Evolutionary conservation across 495 filamentous ascomycete genomes (phyloP).

Genomic region (Lichina pygmaea): DNA sequence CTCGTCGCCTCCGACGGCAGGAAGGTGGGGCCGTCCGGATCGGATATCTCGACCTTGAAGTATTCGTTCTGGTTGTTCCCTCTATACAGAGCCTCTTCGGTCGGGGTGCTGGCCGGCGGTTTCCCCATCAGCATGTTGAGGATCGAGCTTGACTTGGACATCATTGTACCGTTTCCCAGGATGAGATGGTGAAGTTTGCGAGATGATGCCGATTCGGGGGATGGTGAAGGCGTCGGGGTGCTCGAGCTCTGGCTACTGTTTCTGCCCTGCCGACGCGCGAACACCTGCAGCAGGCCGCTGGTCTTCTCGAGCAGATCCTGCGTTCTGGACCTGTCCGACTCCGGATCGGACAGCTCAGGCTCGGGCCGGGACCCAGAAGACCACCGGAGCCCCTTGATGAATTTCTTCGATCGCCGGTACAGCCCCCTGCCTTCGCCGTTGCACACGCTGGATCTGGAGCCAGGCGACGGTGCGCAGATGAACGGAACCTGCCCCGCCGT

Average conservation of each 20-base stretch:
- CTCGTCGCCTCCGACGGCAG: slow-evolving; percentile 17
- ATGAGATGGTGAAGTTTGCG: background rate
- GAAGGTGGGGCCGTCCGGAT: slow-evolving; percentile 4
- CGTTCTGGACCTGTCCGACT: background rate
- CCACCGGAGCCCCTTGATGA: background rate
- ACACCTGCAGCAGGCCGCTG: background rate
- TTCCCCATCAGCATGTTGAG: slow-evolving; percentile 12
- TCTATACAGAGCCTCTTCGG: slow-evolving; percentile 1
- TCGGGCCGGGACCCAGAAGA: background rate
- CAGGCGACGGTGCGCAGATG: background rate
- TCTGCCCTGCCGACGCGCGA: background rate
- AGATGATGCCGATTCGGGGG: background rate
- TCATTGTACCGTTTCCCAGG: background rate
- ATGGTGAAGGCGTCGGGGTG: background rate
- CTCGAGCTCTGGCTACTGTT: background rate
- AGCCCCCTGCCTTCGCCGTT: background rate
- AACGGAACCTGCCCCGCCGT: background rate
- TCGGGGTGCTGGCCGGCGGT: slow-evolving; percentile 11
- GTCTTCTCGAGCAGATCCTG: background rate
- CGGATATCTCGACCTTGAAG: slow-evolving; percentile 8
- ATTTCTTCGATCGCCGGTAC: background rate
- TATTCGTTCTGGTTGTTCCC: slow-evolving; percentile 1
- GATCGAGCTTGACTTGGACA: slow-evolving; percentile 11
- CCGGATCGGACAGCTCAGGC: background rate
- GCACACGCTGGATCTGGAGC: background rate